phyloP scores from a whole-genome alignment of 108 stramenopile species.

The Stephanodiscus triporus region DNA sequence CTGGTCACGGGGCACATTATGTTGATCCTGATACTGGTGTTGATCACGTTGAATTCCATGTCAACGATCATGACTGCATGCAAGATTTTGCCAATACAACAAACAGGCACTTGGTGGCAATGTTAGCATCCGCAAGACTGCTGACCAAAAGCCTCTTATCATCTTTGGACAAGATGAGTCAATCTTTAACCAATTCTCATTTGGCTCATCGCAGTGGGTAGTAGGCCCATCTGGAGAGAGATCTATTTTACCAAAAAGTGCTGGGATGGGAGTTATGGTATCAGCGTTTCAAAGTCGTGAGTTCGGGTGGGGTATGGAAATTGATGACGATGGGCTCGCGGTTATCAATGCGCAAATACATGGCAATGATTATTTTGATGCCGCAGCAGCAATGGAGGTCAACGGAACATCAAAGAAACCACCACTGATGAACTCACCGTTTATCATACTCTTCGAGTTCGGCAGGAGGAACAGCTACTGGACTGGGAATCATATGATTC shows the following conservation, averaged over 20 bases:
- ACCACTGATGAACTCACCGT: neutral
- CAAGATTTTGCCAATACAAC: no score
- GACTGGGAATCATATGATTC: slow-evolving; percentile 15
- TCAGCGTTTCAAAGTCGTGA: slow-evolving; percentile 2
- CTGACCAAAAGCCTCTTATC: neutral
- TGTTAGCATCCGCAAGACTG: neutral
- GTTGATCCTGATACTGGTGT: no score
- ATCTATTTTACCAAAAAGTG: neutral
- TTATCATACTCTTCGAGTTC: neutral
- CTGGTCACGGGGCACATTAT: no score
- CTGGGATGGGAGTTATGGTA: neutral
- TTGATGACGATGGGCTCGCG: neutral
- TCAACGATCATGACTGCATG: no score
- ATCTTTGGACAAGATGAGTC: slow-evolving; percentile 13
- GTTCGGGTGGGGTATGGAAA: slow-evolving; percentile 10
- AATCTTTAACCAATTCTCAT: neutral
- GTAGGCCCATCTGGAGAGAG: neutral
- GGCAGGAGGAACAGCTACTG: slow-evolving; percentile 11
- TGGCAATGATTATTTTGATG: slow-evolving; percentile 2
- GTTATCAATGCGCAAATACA: neutral
- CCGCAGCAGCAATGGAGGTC: neutral
- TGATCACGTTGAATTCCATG: no score
- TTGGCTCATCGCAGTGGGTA: neutral
- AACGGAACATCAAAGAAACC: neutral
- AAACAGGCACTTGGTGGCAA: no score